These are phyloP conservation scores for Heterobasidion irregulare DNA, from an alignment of 1,284 basidiomycete species.

Conservation along the genomic window DNA sequence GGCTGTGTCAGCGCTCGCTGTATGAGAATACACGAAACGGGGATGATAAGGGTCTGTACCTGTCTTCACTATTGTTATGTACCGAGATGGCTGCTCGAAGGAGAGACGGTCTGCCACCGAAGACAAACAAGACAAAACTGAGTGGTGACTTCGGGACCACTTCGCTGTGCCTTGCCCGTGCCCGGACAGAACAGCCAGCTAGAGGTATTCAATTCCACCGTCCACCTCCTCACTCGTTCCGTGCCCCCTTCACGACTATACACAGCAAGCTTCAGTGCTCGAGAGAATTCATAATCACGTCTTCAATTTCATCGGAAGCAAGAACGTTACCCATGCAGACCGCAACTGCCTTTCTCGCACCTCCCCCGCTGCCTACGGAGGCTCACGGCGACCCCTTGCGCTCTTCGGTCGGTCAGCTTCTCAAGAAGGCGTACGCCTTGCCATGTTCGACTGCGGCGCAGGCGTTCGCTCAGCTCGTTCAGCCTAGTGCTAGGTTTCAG, in stretches of 20 bases:
- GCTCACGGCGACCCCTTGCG: conserved; percentile 27
- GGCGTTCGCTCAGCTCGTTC: conserved; percentile 63
- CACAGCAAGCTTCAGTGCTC: not conserved
- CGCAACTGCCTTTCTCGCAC: conserved; percentile 6
- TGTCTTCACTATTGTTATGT: too few species aligned
- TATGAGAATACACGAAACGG: too few species aligned
- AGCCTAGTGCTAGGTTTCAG: conserved; percentile 64
- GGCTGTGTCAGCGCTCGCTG: too few species aligned
- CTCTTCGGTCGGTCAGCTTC: conserved; percentile 51
- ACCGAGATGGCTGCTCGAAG: too few species aligned
- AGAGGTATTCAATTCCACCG: not conserved
- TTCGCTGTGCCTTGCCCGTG: not conserved
- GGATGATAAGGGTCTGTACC: too few species aligned
- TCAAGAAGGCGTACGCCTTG: conserved; percentile 51
- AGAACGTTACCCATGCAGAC: conserved; percentile 8
- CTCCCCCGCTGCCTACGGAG: conserved; percentile 15
- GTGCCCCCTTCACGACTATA: not conserved
- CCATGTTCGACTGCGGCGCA: conserved; percentile 69
- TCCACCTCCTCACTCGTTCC: not conserved
- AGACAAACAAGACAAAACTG: not conserved
- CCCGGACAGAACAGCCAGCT: not conserved
- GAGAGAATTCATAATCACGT: not conserved
- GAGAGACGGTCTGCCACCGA: not conserved
- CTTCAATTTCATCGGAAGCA: not conserved
- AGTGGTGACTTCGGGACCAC: not conserved